Evolutionary conservation across 768 basidiomycete species (phyloP), one percentile per base, ranked within the genome.

Genomic region (Tulasnella calospora): DNA sequence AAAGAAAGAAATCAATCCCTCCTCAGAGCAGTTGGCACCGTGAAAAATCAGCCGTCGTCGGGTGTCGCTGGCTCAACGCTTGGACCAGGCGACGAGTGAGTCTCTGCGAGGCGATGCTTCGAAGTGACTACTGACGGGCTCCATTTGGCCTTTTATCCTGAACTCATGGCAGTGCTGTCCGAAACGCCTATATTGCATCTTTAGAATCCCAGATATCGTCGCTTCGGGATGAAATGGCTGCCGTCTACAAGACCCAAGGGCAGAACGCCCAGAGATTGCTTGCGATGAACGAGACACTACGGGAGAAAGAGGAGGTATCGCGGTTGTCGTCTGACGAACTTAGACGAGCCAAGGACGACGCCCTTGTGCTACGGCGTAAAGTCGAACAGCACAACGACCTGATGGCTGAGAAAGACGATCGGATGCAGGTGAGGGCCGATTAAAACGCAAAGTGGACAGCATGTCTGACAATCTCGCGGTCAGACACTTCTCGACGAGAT

Each of bases 401-500:
- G 80, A 93, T 95, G 93, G 84, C 88, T 51, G 94, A 94, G 86
- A 95, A 95, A 84, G 94, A 95, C 83, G 87, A 92, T 51, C 94
- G 95, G 10, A 90, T 95, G 13, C 95, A 98, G 88, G 96, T 94
- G 80, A 79, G 84, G 71, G 21, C 36, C 13, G n/a, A 72, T 47
- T 73, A 72, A 27, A 8, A 27, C 77, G 0, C 33, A 19, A 71
- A 40, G 38, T 10, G n/a, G 17, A 51, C 4, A 61, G 74, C 23
- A 67, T 30, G 36, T 73, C 44, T 81, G 33, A 30, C 76, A 75
- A 77, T 57, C 69, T 81, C 79, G 69, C 73, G n/a, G 55, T 21
- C 83, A 98, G 96, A 92, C 94, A 76, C 88, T 99, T 21, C 93
- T 96, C 82, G 97, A 99, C 84, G 97, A 99, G 85, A 93, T 97